Conservation (phyloP, 1,139 yeast species). For the Debaryomyces udenii region DNA sequence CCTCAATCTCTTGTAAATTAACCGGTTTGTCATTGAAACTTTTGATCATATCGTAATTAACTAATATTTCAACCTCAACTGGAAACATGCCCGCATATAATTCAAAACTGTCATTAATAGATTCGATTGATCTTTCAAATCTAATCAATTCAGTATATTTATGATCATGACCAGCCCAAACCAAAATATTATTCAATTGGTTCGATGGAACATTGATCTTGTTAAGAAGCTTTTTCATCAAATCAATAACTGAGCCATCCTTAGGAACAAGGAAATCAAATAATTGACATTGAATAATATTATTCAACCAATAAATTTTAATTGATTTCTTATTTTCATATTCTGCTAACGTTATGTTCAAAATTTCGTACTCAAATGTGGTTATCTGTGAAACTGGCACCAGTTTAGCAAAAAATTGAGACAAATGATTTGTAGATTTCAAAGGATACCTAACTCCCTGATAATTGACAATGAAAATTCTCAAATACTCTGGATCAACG, state of each 20-base stretch:
- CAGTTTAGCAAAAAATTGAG: conserved; percentile 52
- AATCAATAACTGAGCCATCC: conserved; percentile 57
- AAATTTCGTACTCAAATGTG: conserved; percentile 71
- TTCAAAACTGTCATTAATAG: conserved; percentile 38
- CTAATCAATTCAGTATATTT: conserved; percentile 41
- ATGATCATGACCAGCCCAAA: conserved; percentile 57
- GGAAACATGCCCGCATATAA: conserved; percentile 50
- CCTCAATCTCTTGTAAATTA: conserved; percentile 27
- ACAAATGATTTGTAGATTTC: conserved; percentile 42
- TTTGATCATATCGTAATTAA: conserved; percentile 41
- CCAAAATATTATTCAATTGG: conserved; percentile 53
- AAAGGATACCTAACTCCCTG: conserved; percentile 58
- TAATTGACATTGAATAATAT: conserved; percentile 64
- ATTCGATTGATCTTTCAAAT: conserved; percentile 41
- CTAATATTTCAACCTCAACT: conserved; percentile 44
- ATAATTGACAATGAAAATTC: conserved; percentile 61
- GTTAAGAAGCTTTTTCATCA: conserved; percentile 57
- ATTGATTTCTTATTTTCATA: conserved; percentile 75
- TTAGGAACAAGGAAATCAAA: conserved; percentile 72
- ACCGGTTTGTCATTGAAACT: conserved; percentile 27
- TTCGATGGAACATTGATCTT: conserved; percentile 57
- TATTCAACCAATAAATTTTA: conserved; percentile 64
- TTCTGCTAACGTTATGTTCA: conserved; percentile 74
- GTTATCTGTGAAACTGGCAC: conserved; percentile 48
- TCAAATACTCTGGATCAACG: conserved; percentile 63